phyloP scores from a whole-genome alignment of 495 filamentous ascomycete species.

The Pseudevernia furfuracea region DNA sequence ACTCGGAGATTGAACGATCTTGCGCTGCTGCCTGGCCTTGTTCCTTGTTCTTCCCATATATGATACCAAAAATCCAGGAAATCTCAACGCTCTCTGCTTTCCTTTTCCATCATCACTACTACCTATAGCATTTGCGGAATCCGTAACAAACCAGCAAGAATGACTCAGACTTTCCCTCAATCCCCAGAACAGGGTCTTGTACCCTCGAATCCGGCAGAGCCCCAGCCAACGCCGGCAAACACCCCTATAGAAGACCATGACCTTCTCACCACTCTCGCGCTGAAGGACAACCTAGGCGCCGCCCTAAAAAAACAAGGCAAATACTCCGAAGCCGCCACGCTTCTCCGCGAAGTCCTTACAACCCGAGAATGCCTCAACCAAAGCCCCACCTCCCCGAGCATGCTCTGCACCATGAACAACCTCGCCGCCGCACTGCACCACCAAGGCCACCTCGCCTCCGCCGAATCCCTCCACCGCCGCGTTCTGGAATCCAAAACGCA shows the following conservation, averaged over 20 bases:
- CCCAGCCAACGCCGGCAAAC: background rate
- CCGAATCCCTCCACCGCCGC: conserved; percentile 7
- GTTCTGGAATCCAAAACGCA: background rate
- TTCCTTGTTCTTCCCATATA: background rate
- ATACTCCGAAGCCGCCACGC: conserved; percentile 3
- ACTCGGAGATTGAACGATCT: background rate
- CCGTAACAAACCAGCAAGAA: background rate
- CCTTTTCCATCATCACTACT: background rate
- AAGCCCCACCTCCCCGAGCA: conserved; percentile 3
- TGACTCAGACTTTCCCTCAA: conserved; percentile 1
- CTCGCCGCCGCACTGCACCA: conserved; percentile 1
- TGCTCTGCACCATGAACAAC: conserved; percentile 5
- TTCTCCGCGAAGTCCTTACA: background rate
- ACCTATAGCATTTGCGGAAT: background rate
- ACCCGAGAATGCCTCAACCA: conserved; percentile 2
- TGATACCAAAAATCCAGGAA: background rate
- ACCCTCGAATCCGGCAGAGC: background rate
- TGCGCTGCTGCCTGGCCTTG: background rate
- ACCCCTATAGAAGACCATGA: background rate
- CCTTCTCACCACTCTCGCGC: background rate
- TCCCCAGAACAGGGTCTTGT: background rate
- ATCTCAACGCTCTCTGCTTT: background rate
- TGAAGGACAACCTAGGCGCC: conserved; percentile 3
- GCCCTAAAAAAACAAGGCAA: conserved; percentile 5
- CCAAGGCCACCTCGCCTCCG: background rate